A percentile compares a stretch with the other conserved stretches of the same genome.
Conservation (phyloP, 75 land plant species). For the Selaginella moellendorffii region DNA sequence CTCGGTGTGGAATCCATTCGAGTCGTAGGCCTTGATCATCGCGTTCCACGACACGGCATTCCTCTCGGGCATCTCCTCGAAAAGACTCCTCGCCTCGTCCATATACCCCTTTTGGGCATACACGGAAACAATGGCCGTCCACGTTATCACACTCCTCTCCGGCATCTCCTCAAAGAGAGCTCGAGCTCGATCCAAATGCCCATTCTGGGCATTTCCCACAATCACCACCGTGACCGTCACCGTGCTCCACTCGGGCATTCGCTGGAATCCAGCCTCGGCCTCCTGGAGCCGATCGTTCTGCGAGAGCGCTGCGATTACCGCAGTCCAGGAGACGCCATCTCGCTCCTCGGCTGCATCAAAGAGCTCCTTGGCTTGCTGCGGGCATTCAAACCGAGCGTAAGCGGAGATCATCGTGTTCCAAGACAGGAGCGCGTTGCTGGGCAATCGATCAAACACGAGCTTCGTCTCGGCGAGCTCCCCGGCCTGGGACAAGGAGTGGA, state of each 20-base stretch:
- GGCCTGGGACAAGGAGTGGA: background rate
- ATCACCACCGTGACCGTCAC: background rate
- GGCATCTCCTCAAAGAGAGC: constrained; percentile 1
- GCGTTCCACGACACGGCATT: constrained; percentile 8
- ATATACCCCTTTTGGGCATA: constrained; percentile 3
- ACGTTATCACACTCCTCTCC: background rate
- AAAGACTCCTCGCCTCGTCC: background rate
- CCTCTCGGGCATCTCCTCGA: background rate
- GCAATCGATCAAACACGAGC: background rate
- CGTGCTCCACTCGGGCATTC: background rate
- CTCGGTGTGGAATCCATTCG: background rate
- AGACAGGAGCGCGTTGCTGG: background rate
- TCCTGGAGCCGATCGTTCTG: background rate
- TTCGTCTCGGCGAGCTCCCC: background rate
- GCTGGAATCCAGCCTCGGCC: background rate
- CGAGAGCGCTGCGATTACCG: background rate
- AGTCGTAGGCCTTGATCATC: background rate
- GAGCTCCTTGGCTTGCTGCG: background rate
- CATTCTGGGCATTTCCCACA: constrained; percentile 1
- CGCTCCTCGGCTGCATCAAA: background rate
- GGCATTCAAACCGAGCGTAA: background rate
- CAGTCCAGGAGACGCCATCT: background rate
- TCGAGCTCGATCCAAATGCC: background rate
- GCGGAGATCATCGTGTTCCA: background rate
- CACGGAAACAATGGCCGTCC: background rate